phyloP scores from a whole-genome alignment of 768 basidiomycete genomes.

The Tremella mesenterica region DNA sequence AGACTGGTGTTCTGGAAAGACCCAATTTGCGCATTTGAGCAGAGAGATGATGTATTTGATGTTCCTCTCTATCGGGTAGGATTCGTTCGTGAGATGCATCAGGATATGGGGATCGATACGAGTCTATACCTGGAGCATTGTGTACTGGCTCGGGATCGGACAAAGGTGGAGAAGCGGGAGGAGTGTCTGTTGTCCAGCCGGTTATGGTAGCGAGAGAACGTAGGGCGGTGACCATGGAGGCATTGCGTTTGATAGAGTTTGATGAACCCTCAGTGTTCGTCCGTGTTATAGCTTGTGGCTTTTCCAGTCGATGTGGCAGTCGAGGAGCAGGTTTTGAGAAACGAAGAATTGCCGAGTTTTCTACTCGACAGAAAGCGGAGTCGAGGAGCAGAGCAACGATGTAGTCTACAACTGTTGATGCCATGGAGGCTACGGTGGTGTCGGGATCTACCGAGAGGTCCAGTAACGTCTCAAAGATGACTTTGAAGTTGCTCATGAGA shows the following conservation, averaged over 20 bases:
- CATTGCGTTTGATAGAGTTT: conserved; percentile 30
- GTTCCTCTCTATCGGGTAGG: conserved; percentile 12
- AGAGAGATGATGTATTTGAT: background rate
- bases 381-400: conserved; percentile 81
- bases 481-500: conserved; percentile 87
- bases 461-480: conserved; percentile 76
- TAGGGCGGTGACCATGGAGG: conserved; percentile 37
- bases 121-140: background rate
- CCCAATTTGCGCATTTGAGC: conserved; percentile 7
- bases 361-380: conserved; percentile 71
- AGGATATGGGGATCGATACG: conserved; percentile 31
- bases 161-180: conserved; percentile 7
- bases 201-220: conserved; percentile 40
- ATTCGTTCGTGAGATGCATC: conserved; percentile 27
- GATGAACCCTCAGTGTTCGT: conserved; percentile 25
- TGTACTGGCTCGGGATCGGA: background rate
- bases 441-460: conserved; percentile 91
- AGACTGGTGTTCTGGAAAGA: background rate
- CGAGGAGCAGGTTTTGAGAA: conserved; percentile 12
- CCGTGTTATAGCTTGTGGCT: conserved; percentile 24
- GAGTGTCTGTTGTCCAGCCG: conserved; percentile 16
- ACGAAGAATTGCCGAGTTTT: conserved; percentile 54
- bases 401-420: conserved; percentile 85
- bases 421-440: conserved; percentile 80
- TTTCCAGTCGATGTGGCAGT: conserved; percentile 5